phyloP scores from a whole-genome alignment of 345 rosid genomes.

The Mercurialis annua region DNA sequence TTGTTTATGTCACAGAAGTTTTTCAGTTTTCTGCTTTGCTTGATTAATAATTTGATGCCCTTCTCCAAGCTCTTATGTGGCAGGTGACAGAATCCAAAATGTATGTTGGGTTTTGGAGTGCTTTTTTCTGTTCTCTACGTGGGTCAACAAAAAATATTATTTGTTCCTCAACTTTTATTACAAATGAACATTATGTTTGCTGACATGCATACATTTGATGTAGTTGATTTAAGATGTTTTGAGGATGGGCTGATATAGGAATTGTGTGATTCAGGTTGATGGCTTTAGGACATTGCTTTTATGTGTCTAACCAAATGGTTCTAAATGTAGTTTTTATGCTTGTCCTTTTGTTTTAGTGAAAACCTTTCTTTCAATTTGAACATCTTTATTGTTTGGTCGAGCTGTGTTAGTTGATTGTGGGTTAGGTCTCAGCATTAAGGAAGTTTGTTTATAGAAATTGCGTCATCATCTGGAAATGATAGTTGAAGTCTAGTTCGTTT shows the following conservation, averaged over 20 bases:
- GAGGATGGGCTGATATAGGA: not conserved
- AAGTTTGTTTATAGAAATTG: not conserved
- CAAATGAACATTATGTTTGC: not conserved
- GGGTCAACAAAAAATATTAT: not conserved
- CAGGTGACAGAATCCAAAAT: constrained; percentile 33
- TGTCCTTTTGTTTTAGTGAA: not conserved
- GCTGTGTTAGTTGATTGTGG: not conserved
- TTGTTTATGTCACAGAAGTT: constrained; percentile 27
- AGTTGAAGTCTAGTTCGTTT: not conserved
- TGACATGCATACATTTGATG: not conserved
- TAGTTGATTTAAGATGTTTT: not conserved
- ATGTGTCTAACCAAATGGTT: not conserved
- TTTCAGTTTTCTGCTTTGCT: not conserved
- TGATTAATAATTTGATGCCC: constrained; percentile 16
- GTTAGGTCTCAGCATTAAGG: not conserved
- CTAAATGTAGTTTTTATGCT: too few species aligned
- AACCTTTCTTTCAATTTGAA: not conserved
- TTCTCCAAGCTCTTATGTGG: constrained; percentile 39
- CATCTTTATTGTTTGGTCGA: not conserved
- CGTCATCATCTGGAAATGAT: not conserved
- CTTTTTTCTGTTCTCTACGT: not conserved
- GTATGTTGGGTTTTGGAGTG: constrained; percentile 16
- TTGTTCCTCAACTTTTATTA: not conserved
- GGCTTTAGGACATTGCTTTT: not conserved
- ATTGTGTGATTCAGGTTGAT: not conserved